Conservation (phyloP, 2,329 filamentous ascomycete genomes). For the Aspergillus neotritici region DNA sequence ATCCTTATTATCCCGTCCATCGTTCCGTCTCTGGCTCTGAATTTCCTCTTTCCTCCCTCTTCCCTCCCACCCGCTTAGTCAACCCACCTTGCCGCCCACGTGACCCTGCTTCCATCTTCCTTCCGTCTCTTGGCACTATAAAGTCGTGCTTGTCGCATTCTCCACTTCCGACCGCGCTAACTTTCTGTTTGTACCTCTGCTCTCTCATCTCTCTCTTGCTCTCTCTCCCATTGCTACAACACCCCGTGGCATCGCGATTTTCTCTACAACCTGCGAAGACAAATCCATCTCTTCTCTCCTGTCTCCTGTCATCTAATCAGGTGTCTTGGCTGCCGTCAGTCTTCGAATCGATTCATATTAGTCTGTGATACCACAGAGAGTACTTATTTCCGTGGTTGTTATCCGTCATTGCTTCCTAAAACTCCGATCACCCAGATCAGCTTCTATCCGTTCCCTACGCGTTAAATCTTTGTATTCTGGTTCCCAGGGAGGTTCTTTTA, state of each 20-base stretch:
- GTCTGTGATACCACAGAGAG: slow-evolving; percentile 30
- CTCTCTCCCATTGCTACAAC: slow-evolving; percentile 14
- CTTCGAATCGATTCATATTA: slow-evolving; percentile 23
- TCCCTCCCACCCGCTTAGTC: slow-evolving; percentile 20
- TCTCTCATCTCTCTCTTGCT: slow-evolving; percentile 13
- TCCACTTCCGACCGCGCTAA: slow-evolving; percentile 29
- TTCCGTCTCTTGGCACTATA: slow-evolving; percentile 41
- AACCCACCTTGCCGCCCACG: slow-evolving; percentile 29
- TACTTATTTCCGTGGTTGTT: slow-evolving; percentile 31
- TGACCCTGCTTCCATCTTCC: slow-evolving; percentile 22
- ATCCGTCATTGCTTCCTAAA: slow-evolving; percentile 20
- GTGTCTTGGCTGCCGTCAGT: slow-evolving; percentile 18
- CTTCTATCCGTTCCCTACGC: slow-evolving; percentile 17
- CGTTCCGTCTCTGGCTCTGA: slow-evolving; percentile 12
- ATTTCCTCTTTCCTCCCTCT: slow-evolving; percentile 7
- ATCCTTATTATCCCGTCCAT: neutral
- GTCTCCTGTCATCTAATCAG: slow-evolving; percentile 25
- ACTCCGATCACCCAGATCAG: slow-evolving; percentile 19
- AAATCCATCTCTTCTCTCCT: slow-evolving; percentile 14
- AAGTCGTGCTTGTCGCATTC: slow-evolving; percentile 38
- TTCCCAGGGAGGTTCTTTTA: slow-evolving; percentile 16
- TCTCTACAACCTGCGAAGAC: slow-evolving; percentile 9
- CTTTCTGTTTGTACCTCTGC: slow-evolving; percentile 4
- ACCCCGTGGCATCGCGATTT: slow-evolving; percentile 15
- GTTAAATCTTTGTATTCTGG: slow-evolving; percentile 25